Base-by-base conservation (phyloP, 192 early-diverging fungal species). In the Phycomyces nitens region DNA sequence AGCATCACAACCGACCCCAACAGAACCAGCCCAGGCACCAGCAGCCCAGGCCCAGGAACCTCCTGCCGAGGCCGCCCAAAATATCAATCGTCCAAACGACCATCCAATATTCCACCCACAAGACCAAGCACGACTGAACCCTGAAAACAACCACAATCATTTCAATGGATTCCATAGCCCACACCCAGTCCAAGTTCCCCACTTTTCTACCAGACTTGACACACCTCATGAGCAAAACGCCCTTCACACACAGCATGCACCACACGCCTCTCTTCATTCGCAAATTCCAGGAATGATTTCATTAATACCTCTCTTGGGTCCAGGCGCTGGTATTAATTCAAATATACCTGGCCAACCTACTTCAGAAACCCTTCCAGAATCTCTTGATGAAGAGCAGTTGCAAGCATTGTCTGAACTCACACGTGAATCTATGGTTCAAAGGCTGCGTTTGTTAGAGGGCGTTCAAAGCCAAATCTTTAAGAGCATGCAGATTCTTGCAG, bases 361-460 rank as follows among this genome's bases (percentile, higher is more conserved):
- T 34, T 34, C 29, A 5, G 29, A 5, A 34, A 34, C 29, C 2
- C 29, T 34, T 34, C 29, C 29, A 41, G 62, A 50, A 34, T 26
- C 26, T 40, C 56, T 29, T 29, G 44, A 18, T 23, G 41, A 86
- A 21, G 86, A 84, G 21, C 83, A 91, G 40, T 72, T 91, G 29
- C 53, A 53, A 10, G 69, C 67, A 0, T 65, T 91, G 12, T 80
- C 85, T 8, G 64, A 79, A 0, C 80, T 74, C 23, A 86, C 86
- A 3, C 75, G 85, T 34, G 76, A 81, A 2, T 86, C 82, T 3
- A 80, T 91, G 2, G 76, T 77, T 53, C 86, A 91, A 40, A 77
- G 86, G 12, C 72, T 91, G 40, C 79, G 85, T 12, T 75, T 89
- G 24, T 66, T 91, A 50, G 79, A 88, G 24, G 77, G 78, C 1